Evolutionary conservation across 495 filamentous ascomycete species (phyloP).

Genomic region (Cetradonia linearis): DNA sequence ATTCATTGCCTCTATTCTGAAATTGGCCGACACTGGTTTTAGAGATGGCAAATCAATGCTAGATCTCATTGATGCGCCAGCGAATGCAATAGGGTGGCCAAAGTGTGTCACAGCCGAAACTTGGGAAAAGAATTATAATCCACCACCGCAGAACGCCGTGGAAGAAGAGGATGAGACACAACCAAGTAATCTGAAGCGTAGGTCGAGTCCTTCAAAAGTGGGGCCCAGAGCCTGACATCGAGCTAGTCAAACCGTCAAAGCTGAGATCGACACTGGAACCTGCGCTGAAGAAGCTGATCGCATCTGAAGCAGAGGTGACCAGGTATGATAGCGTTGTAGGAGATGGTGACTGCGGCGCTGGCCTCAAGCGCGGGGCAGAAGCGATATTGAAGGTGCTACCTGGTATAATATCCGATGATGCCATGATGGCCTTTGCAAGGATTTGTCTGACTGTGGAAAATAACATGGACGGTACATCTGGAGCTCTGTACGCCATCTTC

Average conservation of each 20-base stretch:
- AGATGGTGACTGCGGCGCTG: slow-evolving; percentile 91
- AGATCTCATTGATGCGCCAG: slow-evolving; percentile 75
- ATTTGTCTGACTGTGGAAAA: slow-evolving; percentile 80
- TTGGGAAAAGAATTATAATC: slow-evolving; percentile 41
- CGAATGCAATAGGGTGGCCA: slow-evolving; percentile 78
- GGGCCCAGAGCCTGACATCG: slow-evolving; percentile 3
- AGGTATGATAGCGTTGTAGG: slow-evolving; percentile 86
- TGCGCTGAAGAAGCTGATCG: slow-evolving; percentile 63
- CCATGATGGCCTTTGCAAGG: slow-evolving; percentile 57
- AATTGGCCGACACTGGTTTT: slow-evolving; percentile 68
- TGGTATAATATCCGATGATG: slow-evolving; percentile 52
- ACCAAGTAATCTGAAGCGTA: slow-evolving; percentile 60
- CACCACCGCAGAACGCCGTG: slow-evolving; percentile 43
- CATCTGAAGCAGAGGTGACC: slow-evolving; percentile 73
- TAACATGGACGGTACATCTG: slow-evolving; percentile 92
- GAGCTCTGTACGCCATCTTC: slow-evolving; percentile 93
- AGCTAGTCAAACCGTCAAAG: slow-evolving; percentile 45
- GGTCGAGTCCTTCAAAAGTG: slow-evolving; percentile 19
- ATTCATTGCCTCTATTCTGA: slow-evolving; percentile 80
- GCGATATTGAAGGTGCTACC: slow-evolving; percentile 61
- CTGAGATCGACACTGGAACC: slow-evolving; percentile 51
- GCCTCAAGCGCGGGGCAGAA: slow-evolving; percentile 83
- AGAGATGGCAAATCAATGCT: slow-evolving; percentile 69
- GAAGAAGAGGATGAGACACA: slow-evolving; percentile 40
- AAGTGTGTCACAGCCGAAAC: slow-evolving; percentile 51